Base-by-base conservation (phyloP, 116 monocot species). In the Trichopus zeylanicus region DNA sequence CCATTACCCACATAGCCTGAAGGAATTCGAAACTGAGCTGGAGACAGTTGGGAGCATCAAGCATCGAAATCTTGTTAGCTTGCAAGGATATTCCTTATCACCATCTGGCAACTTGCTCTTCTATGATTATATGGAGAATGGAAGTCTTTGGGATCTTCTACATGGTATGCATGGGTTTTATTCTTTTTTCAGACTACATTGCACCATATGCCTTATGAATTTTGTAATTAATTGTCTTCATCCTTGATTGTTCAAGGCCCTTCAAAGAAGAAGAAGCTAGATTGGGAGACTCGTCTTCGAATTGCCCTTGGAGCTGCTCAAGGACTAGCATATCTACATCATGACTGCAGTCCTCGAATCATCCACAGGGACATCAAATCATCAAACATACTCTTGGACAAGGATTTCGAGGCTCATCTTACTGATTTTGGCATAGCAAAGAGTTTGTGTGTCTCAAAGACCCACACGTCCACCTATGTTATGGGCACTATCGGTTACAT, bases 41-140 rank as follows among this genome's bases (percentile, higher is more conserved):
- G 87, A 81, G 62, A 97, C 95, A 2, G 83, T 97, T 56, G 95
- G 95, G 18, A 90, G 91, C 34, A 97, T 97, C 52, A 97, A 97
- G 51, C 95, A 97, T 31, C 78, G 95, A 29, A 97, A 97, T 70
- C 60, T 97, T 28, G 95, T 97, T 33, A 75, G 84, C 42, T 74
- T 97, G 23, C 95, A 97, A 68, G 95, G 91, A 1, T 97, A 97
- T 62, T 97, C 95, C 0, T 61, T 97, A 46, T 90, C 95, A 0
- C 90, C 90, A 6, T 70, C 55, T 20, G 95, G 95, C n/a, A 90
- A 97, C 59, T 72, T 97, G 2, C 72, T 97, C 7, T 97, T 97
- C 70, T 97, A 97, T 54, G 95, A 97, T 26, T 97, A 90, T 70
- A 84, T 97, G 95, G 95, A 97, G 60, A 97, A 97, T 70, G 95